These are phyloP conservation scores for Kuraishia cidri DNA, from an alignment of 805 yeast genomes.

Conservation along the genomic window DNA sequence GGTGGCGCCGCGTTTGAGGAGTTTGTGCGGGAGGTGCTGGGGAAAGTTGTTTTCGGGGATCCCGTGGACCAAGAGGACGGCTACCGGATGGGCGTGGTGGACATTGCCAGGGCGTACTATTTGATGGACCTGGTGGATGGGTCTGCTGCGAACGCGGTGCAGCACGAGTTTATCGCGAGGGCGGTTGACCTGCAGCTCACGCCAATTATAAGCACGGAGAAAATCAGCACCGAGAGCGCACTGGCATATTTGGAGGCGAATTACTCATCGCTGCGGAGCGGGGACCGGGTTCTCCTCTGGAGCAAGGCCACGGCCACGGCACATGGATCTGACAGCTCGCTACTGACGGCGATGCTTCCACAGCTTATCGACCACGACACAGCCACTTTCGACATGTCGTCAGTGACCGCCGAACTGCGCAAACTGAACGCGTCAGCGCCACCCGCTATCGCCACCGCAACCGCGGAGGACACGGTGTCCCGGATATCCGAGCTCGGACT, in stretches of 20 bases:
- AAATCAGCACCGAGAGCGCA: background rate
- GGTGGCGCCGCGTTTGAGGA: background rate
- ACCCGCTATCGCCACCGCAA: too few relatives aligned
- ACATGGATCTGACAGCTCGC: too few relatives aligned
- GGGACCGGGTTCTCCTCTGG: too few relatives aligned
- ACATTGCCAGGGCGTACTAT: background rate
- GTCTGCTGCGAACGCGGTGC: background rate
- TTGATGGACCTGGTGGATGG: background rate
- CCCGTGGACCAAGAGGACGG: constrained; percentile 2
- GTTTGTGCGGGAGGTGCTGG: constrained; percentile 1
- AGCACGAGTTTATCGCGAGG: background rate
- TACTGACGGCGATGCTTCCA: too few relatives aligned
- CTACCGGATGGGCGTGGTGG: background rate
- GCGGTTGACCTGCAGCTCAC: background rate
- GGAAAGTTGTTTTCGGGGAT: constrained; percentile 3
- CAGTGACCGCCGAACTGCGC: too few relatives aligned
- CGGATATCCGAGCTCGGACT: too few relatives aligned
- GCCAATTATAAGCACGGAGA: background rate
- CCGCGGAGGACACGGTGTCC: too few relatives aligned
- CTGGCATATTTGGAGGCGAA: background rate
- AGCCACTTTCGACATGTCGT: too few relatives aligned
- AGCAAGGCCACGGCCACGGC: too few relatives aligned
- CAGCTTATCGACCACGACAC: too few relatives aligned
- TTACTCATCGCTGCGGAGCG: too few relatives aligned
- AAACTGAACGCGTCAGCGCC: too few relatives aligned